Percentiles rank a stretch among this genome's conserved stretches.
Evolutionary conservation across 2,329 filamentous ascomycete genomes (phyloP).

Genomic region (Xylariaceae sp.): DNA sequence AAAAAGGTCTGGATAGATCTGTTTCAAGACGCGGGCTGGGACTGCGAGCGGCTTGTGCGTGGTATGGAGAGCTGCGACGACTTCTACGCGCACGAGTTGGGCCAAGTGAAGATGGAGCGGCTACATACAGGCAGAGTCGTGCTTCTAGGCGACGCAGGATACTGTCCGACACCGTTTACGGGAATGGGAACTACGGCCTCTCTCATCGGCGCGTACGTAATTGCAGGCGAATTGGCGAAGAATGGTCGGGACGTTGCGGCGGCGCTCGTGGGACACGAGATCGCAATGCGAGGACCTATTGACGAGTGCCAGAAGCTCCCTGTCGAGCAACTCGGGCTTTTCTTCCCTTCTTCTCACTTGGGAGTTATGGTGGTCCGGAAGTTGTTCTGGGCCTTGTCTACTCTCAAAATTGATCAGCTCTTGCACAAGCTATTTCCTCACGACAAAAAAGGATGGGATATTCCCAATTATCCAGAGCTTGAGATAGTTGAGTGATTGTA

Average conservation of each 20-base stretch:
- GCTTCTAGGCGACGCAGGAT: slow-evolving; percentile 51
- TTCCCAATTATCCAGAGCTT: slow-evolving; percentile 25
- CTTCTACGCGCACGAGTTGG: slow-evolving; percentile 43
- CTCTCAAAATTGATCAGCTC: slow-evolving; percentile 18
- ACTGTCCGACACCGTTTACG: slow-evolving; percentile 42
- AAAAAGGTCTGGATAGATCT: background rate
- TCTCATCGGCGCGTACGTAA: slow-evolving; percentile 48
- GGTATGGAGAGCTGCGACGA: slow-evolving; percentile 24
- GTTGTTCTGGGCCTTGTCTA: slow-evolving; percentile 19
- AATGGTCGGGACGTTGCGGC: slow-evolving; percentile 19
- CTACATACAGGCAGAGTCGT: slow-evolving; percentile 43
- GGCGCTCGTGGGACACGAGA: slow-evolving; percentile 39
- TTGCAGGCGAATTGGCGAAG: slow-evolving; percentile 48
- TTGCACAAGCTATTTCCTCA: slow-evolving; percentile 15
- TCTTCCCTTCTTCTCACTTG: slow-evolving; percentile 17
- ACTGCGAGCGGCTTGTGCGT: slow-evolving; percentile 12
- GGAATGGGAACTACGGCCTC: slow-evolving; percentile 49
- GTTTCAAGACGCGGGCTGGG: slow-evolving; percentile 12
- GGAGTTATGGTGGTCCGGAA: slow-evolving; percentile 17
- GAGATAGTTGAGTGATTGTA: no score
- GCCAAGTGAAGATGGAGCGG: slow-evolving; percentile 38
- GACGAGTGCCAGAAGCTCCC: slow-evolving; percentile 32
- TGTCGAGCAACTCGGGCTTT: slow-evolving; percentile 8
- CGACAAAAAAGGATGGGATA: slow-evolving; percentile 14
- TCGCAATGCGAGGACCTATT: slow-evolving; percentile 40